phyloP scores from a whole-genome alignment of 371 early-diverging fungal genomes.

The Mortierella sp. region DNA sequence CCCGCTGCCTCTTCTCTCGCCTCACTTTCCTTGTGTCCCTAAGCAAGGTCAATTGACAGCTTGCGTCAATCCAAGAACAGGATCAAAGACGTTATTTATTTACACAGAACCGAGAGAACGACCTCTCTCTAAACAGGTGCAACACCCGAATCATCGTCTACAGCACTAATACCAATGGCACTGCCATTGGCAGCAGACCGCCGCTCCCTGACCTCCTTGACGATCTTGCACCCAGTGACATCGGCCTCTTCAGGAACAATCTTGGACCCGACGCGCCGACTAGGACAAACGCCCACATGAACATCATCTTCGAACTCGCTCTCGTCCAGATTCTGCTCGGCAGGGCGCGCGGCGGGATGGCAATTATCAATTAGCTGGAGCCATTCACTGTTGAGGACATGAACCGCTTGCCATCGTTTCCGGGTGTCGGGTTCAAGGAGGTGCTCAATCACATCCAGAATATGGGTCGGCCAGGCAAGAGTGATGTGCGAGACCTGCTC shows the following conservation, averaged over 20 bases:
- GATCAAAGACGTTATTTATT: too few species aligned
- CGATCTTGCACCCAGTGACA: slow-evolving; percentile 31
- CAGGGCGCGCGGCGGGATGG: slow-evolving; percentile 58
- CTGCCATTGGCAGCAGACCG: neutral
- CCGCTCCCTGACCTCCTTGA: slow-evolving; percentile 28
- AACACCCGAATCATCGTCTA: neutral
- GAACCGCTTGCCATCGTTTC: slow-evolving; percentile 62
- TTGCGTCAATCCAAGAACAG: too few species aligned
- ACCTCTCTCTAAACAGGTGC: slow-evolving; percentile 2
- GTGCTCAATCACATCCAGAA: slow-evolving; percentile 35
- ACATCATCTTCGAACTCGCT: slow-evolving; percentile 28
- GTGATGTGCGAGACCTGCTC: slow-evolving; percentile 37
- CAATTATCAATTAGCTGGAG: slow-evolving; percentile 61
- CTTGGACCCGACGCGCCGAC: slow-evolving; percentile 33
- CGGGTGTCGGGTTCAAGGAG: slow-evolving; percentile 65
- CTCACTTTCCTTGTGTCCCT: too few species aligned
- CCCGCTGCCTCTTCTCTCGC: too few species aligned
- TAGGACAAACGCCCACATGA: neutral
- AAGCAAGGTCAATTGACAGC: too few species aligned
- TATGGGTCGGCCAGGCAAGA: slow-evolving; percentile 28
- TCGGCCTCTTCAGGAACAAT: slow-evolving; percentile 17
- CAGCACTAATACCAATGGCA: too few species aligned
- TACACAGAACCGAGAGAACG: too few species aligned
- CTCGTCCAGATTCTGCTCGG: slow-evolving; percentile 33
- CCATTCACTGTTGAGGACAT: slow-evolving; percentile 64